Conservation (phyloP, 495 filamentous ascomycete genomes). For the Hyaloscypha hepaticicola region DNA sequence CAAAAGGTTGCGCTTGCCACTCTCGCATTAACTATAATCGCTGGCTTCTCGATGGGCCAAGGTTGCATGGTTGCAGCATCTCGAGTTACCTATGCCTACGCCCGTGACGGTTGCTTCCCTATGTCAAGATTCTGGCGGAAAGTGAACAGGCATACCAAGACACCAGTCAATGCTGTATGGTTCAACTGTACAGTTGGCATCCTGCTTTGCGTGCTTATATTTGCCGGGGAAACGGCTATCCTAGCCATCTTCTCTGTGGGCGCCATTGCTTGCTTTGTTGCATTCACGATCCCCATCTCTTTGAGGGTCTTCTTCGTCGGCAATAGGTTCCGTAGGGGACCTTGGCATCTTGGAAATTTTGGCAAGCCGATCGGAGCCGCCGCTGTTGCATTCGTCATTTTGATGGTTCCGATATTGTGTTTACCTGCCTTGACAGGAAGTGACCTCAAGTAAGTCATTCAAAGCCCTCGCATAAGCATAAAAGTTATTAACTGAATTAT, state of each 20-base stretch:
- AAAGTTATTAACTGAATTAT: constrained; percentile 52
- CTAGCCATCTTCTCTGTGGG: constrained; percentile 74
- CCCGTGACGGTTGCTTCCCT: constrained; percentile 74
- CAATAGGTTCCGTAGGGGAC: constrained; percentile 48
- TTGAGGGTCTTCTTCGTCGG: constrained; percentile 73
- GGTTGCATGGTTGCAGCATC: constrained; percentile 80
- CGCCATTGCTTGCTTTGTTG: constrained; percentile 68
- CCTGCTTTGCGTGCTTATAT: constrained; percentile 62
- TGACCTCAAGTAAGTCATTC: not conserved
- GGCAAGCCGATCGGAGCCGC: constrained; percentile 56
- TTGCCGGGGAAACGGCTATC: constrained; percentile 61
- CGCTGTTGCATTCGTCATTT: constrained; percentile 58
- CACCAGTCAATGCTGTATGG: constrained; percentile 75
- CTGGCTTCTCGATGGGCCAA: constrained; percentile 76
- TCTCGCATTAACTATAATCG: constrained; percentile 67
- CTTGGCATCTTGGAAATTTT: constrained; percentile 67
- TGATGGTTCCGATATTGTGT: constrained; percentile 73
- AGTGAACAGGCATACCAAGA: constrained; percentile 62
- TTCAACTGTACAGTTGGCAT: constrained; percentile 66
- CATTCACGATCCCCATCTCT: constrained; percentile 70
- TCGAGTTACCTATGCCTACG: constrained; percentile 74
- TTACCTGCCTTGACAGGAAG: constrained; percentile 46
- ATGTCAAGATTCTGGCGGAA: constrained; percentile 58
- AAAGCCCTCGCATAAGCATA: constrained; percentile 3
- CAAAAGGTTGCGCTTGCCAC: constrained; percentile 61